Evolutionary conservation across 2,329 filamentous ascomycete genomes (phyloP).

Genomic region (Elsinoe ampelina): DNA sequence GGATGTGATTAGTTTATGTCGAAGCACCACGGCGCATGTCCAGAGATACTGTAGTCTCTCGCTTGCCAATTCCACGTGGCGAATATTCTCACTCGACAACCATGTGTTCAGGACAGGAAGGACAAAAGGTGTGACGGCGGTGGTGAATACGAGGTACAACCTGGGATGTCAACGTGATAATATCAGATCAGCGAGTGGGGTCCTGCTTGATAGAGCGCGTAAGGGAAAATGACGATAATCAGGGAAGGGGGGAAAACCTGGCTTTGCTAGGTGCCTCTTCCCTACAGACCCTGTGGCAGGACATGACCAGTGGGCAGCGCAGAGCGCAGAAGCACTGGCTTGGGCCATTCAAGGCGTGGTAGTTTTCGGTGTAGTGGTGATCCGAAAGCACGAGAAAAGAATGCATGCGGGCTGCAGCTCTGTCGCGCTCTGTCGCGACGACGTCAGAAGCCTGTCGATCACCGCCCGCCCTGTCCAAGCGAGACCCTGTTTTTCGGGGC

Average conservation of each 20-base stretch:
- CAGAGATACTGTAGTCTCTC: slow-evolving; percentile 12
- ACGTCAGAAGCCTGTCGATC: too few species aligned
- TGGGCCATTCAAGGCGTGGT: not conserved
- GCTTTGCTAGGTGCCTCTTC: not conserved
- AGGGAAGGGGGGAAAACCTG: slow-evolving; percentile 4
- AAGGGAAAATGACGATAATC: slow-evolving; percentile 4
- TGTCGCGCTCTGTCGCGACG: too few species aligned
- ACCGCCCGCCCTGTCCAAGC: not conserved
- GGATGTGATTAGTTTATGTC: not conserved
- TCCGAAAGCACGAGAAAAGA: too few species aligned
- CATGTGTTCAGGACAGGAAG: slow-evolving; percentile 1
- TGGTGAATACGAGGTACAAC: slow-evolving; percentile 2
- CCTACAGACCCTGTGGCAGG: slow-evolving; percentile 1
- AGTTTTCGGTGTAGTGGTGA: not conserved
- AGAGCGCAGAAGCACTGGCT: not conserved
- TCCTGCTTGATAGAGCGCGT: not conserved
- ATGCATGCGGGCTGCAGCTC: too few species aligned
- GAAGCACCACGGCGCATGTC: not conserved
- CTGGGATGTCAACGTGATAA: not conserved
- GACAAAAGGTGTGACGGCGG: not conserved
- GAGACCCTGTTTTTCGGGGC: not conserved
- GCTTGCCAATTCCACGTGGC: slow-evolving; percentile 3
- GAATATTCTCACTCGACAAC: slow-evolving; percentile 21
- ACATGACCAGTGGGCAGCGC: not conserved
- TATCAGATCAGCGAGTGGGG: slow-evolving; percentile 1